Evolutionary conservation across 768 basidiomycete genomes (phyloP), one percentile per base, ranked within the genome.

Genomic region (Termitomyces sp.): DNA sequence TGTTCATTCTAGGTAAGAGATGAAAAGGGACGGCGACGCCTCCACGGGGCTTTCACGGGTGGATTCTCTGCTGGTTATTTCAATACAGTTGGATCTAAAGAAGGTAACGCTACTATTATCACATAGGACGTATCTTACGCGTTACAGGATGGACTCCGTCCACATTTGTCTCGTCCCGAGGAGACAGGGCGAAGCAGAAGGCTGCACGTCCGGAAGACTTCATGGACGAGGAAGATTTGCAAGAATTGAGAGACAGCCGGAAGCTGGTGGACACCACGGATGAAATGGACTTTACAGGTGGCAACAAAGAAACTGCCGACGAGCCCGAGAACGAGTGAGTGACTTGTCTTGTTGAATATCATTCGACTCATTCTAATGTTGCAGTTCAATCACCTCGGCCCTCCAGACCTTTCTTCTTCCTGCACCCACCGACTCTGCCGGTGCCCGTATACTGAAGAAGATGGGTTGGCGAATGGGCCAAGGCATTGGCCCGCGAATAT

Each of bases 41-140:
- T 99, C n/a, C 97, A 99, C 68, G 97, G 97, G 3, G 97, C 97
- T 3, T 99, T 98, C 74, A 98, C 95, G 0, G 97, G 97, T 24
- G 97, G 97, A 11, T 99, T 94, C 79, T 94, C 91, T 55, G 97
- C 97, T 28, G 96, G 96, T 0, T 98, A 98, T 74, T 98, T 88
- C 77, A 98, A 98, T 71, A 82, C 88, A 1, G 96, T 96, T 38
- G 97, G 97, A 1, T 94, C 92, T 6, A 93, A 96, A 71, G 95
- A 98, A 82, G 95, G 95, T 86, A 56, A n/a, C 76, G 64, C 38
- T 48, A 18, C 38, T 56, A 45, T 18, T 18, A 22, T 40, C 28
- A 28, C 24, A 43, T 32, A 32, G 46, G 43, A 30, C 47, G 59
- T 59, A 36, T 28, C 30, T 58, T 8, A 22, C 6, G 55, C 41